Base-by-base conservation (phyloP, 345 rosid species). In the Eucalyptus cloeziana region DNA sequence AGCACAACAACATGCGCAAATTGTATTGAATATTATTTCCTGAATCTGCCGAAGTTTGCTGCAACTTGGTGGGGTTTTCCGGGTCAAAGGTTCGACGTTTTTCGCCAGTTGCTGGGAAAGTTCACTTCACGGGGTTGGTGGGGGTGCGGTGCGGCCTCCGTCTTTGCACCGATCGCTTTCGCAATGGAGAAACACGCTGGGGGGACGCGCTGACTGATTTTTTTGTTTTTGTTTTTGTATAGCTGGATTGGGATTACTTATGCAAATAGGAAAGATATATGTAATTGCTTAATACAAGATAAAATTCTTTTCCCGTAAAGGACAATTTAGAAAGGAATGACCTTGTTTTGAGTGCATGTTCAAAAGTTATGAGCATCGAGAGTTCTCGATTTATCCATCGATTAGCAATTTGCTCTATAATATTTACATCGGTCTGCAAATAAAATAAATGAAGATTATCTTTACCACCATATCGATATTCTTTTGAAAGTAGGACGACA, bases 401-500 rank as follows among this genome's bases (percentile, higher is more conserved):
- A 60, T 60, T 27, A 25, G 4, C 5, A 56, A 62, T 27, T 62
- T 27, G 17, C 1, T 62, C 3, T 1, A 62, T 27, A 62, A 30
- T 27, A 30, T 62, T 30, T 62, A 62, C 7, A 30, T 30, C 0
- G 0, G 5, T 24, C 0, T 10, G 1, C 13, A 56, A 24, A 56
- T 56, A 10, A 56, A 56, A 56, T 25, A 24, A 22, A 56, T 24
- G 13, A 56, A 56, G 30, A 56, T 56, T 56, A 56, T 64, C 10
- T n/a, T 64, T 64, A 64, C 2, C 10, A 14, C 2, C 5, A n/a
- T n/a, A 7, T 64, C 40, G 10, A 14, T 64, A 7, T 64, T 69
- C 6, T 69, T 69, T 69, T 10, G 10, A 31, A 76, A 10, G 37
- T 37, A 10, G 5, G 14, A 76, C 0, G 15, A 1, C 7, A 5